phyloP scores from a whole-genome alignment of 2,329 filamentous ascomycete species.

The Curvularia eragrostidis region DNA sequence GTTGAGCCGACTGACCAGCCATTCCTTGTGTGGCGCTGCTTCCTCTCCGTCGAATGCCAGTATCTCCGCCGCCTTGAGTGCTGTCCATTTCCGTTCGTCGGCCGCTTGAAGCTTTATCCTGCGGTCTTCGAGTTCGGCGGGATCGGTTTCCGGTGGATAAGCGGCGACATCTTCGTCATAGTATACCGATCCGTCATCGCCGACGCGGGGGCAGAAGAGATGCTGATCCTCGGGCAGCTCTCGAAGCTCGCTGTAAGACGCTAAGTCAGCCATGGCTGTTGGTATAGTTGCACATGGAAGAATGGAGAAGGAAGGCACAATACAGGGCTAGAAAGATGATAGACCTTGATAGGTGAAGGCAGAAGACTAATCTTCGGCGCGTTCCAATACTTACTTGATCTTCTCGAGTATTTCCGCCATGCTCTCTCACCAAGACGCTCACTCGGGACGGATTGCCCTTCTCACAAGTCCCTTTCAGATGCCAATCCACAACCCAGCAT shows the following conservation, averaged over 20 bases:
- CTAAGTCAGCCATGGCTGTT: constrained; percentile 30
- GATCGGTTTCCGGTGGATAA: constrained; percentile 38
- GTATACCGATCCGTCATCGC: constrained; percentile 47
- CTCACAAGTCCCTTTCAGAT: constrained; percentile 10
- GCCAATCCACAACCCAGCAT: constrained; percentile 21
- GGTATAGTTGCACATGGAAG: not conserved
- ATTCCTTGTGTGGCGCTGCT: constrained; percentile 52
- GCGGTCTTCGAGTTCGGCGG: constrained; percentile 36
- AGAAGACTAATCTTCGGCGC: not conserved
- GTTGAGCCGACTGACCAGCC: constrained; percentile 50
- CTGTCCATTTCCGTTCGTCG: constrained; percentile 49
- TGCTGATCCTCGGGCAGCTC: constrained; percentile 51
- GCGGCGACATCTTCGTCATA: constrained; percentile 55
- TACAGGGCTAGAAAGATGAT: not conserved
- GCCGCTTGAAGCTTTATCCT: constrained; percentile 48
- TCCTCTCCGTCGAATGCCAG: constrained; percentile 58
- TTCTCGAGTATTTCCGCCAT: constrained; percentile 47
- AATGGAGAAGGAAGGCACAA: not conserved
- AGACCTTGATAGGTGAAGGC: not conserved
- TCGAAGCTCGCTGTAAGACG: constrained; percentile 45
- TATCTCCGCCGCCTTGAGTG: constrained; percentile 54
- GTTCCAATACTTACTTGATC: constrained; percentile 40
- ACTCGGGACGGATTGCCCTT: constrained; percentile 9
- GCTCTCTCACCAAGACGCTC: constrained; percentile 18
- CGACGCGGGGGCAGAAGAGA: constrained; percentile 57